Conservation (phyloP, 352 stramenopile genomes). For the Aphanomyces invadans region DNA sequence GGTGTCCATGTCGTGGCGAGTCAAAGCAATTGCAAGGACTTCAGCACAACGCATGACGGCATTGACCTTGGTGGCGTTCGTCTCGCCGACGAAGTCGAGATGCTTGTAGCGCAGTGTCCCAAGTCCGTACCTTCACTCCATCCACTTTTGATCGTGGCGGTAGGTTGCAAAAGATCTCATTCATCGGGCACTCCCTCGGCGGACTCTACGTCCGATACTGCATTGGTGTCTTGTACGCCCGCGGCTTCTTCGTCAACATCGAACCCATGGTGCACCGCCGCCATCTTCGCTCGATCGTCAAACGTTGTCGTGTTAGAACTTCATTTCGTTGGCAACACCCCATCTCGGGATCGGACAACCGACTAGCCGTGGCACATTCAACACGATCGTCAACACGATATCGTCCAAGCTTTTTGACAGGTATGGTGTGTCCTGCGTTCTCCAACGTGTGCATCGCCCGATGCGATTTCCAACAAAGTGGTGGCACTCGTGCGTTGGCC, state of each 20-base stretch:
- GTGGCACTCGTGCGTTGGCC: background rate
- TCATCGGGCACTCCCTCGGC: conserved; percentile 70
- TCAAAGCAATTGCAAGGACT: conserved; percentile 40
- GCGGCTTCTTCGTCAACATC: conserved; percentile 61
- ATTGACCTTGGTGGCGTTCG: conserved; percentile 57
- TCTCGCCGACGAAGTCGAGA: conserved; percentile 59
- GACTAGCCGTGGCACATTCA: conserved; percentile 40
- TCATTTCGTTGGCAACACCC: conserved; percentile 68
- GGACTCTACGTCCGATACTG: conserved; percentile 75
- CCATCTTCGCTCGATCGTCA: no score
- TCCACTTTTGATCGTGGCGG: background rate
- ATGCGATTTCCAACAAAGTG: no score
- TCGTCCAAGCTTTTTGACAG: conserved; percentile 59
- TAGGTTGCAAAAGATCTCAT: conserved; percentile 52
- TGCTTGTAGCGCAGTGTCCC: conserved; percentile 47
- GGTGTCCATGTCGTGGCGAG: conserved; percentile 24
- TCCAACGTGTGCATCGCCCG: no score
- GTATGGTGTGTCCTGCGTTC: no score
- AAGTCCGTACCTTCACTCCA: conserved; percentile 8
- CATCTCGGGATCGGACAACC: conserved; percentile 66
- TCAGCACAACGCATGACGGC: conserved; percentile 74
- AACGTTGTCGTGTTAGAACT: conserved; percentile 43
- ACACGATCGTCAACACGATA: conserved; percentile 57
- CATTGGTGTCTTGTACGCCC: conserved; percentile 50
- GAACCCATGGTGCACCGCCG: conserved; percentile 68